Evolutionary conservation across 495 filamentous ascomycete species (phyloP).

Genomic region (Pyronema omphalodes): DNA sequence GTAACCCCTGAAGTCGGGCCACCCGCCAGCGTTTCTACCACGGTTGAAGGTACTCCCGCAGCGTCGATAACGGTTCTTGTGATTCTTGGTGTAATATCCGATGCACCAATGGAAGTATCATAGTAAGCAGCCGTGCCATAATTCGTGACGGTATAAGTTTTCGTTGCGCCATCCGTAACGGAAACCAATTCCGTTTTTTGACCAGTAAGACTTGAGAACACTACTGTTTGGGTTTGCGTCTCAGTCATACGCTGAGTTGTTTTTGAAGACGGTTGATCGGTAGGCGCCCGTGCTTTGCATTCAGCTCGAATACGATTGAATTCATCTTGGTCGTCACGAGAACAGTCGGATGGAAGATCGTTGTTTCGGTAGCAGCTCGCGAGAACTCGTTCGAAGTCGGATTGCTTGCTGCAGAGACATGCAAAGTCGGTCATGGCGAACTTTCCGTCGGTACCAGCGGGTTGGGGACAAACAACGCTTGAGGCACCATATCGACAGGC

Average conservation of each 20-base stretch:
- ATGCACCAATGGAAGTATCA: not conserved
- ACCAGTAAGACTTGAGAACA: not conserved
- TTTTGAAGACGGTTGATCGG: not conserved
- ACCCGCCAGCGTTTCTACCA: not conserved
- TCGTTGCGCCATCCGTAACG: not conserved
- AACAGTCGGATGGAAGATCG: not conserved
- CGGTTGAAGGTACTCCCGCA: not conserved
- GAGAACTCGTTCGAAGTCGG: not conserved
- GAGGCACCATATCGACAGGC: not conserved
- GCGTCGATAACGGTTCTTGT: not conserved
- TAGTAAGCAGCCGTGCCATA: not conserved
- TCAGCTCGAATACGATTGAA: not conserved
- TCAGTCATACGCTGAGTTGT: not conserved
- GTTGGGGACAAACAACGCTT: not conserved
- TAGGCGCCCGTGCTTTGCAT: not conserved
- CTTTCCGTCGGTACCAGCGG: not conserved
- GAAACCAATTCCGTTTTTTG: not conserved
- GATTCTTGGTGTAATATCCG: not conserved
- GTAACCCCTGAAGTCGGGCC: not conserved
- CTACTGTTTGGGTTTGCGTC: not conserved
- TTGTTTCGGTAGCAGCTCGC: not conserved
- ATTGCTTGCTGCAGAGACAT: not conserved
- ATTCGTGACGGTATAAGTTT: not conserved
- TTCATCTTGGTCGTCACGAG: not conserved
- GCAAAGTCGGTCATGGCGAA: not conserved